A percentile compares a stretch with the other conserved stretches of the same genome.
These are phyloP conservation scores for Hemileccinum rubropunctum DNA, from an alignment of 768 basidiomycete genomes.

Conservation along the genomic window DNA sequence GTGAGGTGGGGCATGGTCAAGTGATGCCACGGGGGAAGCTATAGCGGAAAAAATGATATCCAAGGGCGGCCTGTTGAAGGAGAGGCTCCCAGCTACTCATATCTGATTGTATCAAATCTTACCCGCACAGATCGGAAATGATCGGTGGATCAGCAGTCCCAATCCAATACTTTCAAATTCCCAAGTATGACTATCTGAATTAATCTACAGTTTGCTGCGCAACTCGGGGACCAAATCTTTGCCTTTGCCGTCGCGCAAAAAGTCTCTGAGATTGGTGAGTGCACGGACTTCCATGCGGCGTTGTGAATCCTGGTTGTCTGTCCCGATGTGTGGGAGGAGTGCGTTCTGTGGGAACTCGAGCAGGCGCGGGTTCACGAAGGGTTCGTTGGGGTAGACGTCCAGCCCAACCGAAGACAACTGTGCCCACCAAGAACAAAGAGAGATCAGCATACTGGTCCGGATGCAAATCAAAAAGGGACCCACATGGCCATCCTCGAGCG, in stretches of 20 bases:
- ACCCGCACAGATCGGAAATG: too few species aligned
- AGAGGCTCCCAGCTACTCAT: background rate
- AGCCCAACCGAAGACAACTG: slow-evolving; percentile 79
- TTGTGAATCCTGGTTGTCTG: slow-evolving; percentile 79
- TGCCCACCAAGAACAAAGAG: background rate
- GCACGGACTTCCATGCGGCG: slow-evolving; percentile 84
- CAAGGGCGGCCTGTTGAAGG: too few species aligned
- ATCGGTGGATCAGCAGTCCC: background rate
- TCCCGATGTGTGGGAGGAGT: slow-evolving; percentile 91
- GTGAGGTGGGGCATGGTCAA: slow-evolving; percentile 40
- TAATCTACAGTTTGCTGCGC: slow-evolving; percentile 16
- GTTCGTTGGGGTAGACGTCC: slow-evolving; percentile 87
- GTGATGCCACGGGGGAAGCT: slow-evolving; percentile 16
- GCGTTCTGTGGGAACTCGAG: slow-evolving; percentile 81
- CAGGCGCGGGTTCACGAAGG: slow-evolving; percentile 72
- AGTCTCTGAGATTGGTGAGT: slow-evolving; percentile 72
- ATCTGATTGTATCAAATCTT: background rate
- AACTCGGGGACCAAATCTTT: slow-evolving; percentile 66
- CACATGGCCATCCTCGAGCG: slow-evolving; percentile 85
- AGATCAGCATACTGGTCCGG: background rate
- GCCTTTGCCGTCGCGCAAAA: slow-evolving; percentile 59
- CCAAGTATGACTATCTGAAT: too few species aligned
- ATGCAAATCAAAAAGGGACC: slow-evolving; percentile 30
- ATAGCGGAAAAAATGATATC: background rate
- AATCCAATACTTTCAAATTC: background rate